phyloP scores from a whole-genome alignment of 1,284 basidiomycete species.

The Tylopilus microsporus region DNA sequence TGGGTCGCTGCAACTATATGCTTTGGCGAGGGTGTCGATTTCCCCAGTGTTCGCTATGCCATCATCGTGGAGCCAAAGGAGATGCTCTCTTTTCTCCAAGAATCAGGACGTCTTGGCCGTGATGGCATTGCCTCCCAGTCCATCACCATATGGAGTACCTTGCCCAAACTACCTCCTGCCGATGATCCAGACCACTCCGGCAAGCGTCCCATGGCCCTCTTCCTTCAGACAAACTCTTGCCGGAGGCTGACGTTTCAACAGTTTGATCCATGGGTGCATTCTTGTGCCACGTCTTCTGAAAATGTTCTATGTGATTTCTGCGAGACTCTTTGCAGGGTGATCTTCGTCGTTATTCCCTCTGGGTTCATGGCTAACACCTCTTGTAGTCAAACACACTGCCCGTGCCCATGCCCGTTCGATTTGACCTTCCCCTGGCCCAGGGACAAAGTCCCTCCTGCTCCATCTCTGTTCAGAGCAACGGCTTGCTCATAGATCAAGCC shows the following conservation, averaged over 20 bases:
- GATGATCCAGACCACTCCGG: not conserved
- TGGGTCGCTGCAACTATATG: constrained; percentile 1
- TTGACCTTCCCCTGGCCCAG: too few species aligned
- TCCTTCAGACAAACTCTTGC: not conserved
- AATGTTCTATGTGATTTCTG: not conserved
- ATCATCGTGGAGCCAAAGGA: not conserved
- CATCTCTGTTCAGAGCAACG: too few species aligned
- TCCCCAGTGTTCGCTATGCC: not conserved
- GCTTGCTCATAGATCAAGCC: too few species aligned
- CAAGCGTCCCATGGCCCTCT: not conserved
- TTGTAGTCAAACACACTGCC: too few species aligned
- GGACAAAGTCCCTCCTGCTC: too few species aligned
- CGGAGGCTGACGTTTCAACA: not conserved
- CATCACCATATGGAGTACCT: not conserved
- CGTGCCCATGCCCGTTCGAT: too few species aligned
- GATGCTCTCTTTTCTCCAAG: constrained; percentile 1
- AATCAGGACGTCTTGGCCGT: not conserved
- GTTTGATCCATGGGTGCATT: not conserved
- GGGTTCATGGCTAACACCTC: too few species aligned
- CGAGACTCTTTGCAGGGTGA: not conserved
- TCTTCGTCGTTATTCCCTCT: not conserved
- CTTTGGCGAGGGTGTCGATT: not conserved
- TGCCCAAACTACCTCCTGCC: not conserved
- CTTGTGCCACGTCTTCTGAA: not conserved
- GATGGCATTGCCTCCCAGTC: not conserved